A percentile compares a stretch with the other conserved stretches of the same genome.
phyloP scores from a whole-genome alignment of 768 basidiomycete genomes.

The Pleurotus citrinopileatus region DNA sequence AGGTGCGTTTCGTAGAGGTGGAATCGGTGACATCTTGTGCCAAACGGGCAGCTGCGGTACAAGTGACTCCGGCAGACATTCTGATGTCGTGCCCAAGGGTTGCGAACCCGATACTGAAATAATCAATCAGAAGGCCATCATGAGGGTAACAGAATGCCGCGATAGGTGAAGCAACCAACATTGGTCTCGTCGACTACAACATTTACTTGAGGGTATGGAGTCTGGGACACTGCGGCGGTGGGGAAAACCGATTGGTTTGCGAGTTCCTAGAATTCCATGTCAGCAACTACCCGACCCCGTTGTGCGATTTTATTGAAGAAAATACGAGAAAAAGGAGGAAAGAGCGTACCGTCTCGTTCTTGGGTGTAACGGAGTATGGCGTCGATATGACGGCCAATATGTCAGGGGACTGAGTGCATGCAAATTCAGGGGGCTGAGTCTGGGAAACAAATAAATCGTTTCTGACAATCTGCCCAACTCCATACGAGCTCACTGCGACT shows the following conservation, averaged over 20 bases:
- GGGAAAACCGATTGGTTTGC: no score
- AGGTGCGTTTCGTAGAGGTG: neutral
- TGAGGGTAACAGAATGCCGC: neutral
- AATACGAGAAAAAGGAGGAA: no score
- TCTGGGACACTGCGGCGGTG: no score
- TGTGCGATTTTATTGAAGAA: no score
- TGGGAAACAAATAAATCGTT: no score
- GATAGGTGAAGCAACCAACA: neutral
- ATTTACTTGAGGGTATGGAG: no score
- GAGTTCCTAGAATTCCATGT: no score
- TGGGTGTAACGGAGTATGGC: neutral
- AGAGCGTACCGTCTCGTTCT: no score
- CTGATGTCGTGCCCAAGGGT: neutral
- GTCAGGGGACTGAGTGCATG: conserved; percentile 9
- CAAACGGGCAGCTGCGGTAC: neutral
- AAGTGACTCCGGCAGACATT: neutral
- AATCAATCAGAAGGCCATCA: no score
- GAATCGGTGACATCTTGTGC: neutral
- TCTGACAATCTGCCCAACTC: no score
- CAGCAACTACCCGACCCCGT: no score
- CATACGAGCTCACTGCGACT: no score
- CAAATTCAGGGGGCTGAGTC: conserved; percentile 9
- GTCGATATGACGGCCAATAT: neutral
- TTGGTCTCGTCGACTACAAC: neutral
- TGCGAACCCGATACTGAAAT: neutral